A percentile compares a stretch with the other conserved stretches of the same genome.
Evolutionary conservation across 495 filamentous ascomycete genomes (phyloP).

Genomic region (Talaromyces adpressus): DNA sequence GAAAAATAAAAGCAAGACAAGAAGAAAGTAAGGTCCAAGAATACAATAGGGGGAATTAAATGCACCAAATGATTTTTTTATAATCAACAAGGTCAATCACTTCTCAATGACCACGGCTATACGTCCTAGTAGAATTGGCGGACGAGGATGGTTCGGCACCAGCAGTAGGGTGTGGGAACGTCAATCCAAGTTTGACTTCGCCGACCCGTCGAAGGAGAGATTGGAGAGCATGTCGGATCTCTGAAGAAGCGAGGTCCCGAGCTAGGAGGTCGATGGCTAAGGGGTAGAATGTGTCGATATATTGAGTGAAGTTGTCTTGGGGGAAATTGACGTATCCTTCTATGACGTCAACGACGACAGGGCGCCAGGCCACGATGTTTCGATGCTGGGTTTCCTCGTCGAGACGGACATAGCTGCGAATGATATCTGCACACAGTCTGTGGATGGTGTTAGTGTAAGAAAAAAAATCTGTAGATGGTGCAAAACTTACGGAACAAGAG

Average conservation of each 20-base stretch:
- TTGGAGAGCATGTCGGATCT: conserved; percentile 71
- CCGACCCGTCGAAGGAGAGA: conserved; percentile 71
- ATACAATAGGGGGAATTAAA: conserved; percentile 10
- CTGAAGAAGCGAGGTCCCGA: conserved; percentile 64
- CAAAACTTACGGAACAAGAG: conserved; percentile 73
- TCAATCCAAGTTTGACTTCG: conserved; percentile 69
- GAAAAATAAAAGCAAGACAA: conserved; percentile 7
- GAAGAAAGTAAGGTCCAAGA: conserved; percentile 3
- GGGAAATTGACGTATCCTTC: conserved; percentile 90
- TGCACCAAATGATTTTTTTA: conserved; percentile 5
- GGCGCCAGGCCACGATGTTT: conserved; percentile 93
- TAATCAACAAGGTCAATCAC: neutral
- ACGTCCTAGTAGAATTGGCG: conserved; percentile 11
- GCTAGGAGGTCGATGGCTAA: conserved; percentile 74
- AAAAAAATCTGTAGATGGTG: neutral
- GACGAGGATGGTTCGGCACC: conserved; percentile 19
- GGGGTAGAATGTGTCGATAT: conserved; percentile 79
- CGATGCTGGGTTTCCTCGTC: conserved; percentile 93
- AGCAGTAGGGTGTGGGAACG: conserved; percentile 17
- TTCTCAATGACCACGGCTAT: conserved; percentile 21
- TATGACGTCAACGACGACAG: conserved; percentile 95
- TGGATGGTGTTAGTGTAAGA: conserved; percentile 10
- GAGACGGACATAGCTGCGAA: conserved; percentile 70
- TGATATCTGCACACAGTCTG: conserved; percentile 84
- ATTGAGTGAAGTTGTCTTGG: conserved; percentile 68